Base-by-base conservation (phyloP, 768 basidiomycete species). In the Podaxis sp. region DNA sequence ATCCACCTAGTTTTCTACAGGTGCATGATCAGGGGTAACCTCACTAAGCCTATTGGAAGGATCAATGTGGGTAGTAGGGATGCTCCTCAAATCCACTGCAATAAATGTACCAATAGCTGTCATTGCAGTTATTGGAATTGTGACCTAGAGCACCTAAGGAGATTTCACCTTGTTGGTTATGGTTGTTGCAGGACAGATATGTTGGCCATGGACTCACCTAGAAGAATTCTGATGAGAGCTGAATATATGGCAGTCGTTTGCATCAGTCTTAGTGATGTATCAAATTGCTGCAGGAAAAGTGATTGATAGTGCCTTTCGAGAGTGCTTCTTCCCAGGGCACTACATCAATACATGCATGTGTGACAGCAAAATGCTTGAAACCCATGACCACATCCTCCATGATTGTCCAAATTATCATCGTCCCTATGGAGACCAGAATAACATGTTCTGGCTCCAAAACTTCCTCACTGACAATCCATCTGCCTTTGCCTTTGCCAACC, bases 61-160 rank as follows among this genome's bases (percentile, higher is more conserved):
- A 57, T 30, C 22, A 52, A 46, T 28, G 2, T 44, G 56, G 28
- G 26, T 57, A 26, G 56, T 30, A 41, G 12, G 48, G 30, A 49
- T 58, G 10, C 36, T 58, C 15, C 48, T 58, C 17, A 33, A 58
- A 24, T 58, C 57, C 6, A 48, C 57, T 2, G 57, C 48, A 36
- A 58, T 58, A 20, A 58, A 58, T n/a, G 30, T 58, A 7, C 57
- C 57, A 7, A 50, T 50, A 6, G 24, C 57, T 7, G 24, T 58
- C 30, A 26, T 38, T 49, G 57, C 48, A 10, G 20, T n/a, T 33
- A 48, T 58, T 15, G 57, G 57, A 4, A 36, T n/a, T n/a, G n/a
- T n/a, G n/a, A n/a, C n/a, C n/a, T n/a, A n/a, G n/a, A n/a, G n/a
- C 12, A 36, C 15, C 20, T 50, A 36, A 22, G 48, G 57, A 20